A percentile compares a stretch with the other conserved stretches of the same genome.
phyloP scores from a whole-genome alignment of 306 rosid genomes.

The Hippophae tibetana region DNA sequence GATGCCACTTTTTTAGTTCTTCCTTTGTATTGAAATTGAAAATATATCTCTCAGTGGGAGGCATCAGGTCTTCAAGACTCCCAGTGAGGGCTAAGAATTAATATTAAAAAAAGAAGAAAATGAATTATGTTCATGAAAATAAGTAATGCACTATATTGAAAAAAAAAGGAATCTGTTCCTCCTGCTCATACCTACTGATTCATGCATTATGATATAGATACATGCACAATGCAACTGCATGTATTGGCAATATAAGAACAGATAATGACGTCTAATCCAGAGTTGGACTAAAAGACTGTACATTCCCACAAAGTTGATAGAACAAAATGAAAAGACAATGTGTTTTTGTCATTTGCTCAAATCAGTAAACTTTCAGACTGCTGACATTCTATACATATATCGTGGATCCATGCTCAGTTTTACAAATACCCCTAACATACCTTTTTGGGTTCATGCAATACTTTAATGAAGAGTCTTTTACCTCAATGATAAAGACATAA shows the following conservation, averaged over 20 bases:
- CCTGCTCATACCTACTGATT: too few species aligned
- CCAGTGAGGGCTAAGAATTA: constrained; percentile 45
- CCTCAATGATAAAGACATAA: too few species aligned
- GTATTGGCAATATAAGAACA: too few species aligned
- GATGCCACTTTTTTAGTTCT: constrained; percentile 79
- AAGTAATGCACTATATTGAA: background rate
- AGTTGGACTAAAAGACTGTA: too few species aligned
- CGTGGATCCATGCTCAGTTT: too few species aligned
- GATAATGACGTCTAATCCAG: too few species aligned
- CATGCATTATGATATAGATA: background rate
- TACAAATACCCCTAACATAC: background rate
- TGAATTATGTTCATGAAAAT: background rate
- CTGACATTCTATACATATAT: too few species aligned
- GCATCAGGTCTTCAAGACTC: constrained; percentile 76
- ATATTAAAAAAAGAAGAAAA: constrained; percentile 11
- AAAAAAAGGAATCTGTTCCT: background rate
- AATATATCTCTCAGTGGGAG: constrained; percentile 72
- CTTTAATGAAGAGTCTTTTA: background rate
- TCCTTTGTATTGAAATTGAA: constrained; percentile 72
- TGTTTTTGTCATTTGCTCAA: too few species aligned
- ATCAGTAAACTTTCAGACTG: too few species aligned
- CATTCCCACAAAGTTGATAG: too few species aligned
- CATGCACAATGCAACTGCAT: background rate
- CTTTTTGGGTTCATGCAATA: background rate
- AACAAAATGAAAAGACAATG: too few species aligned